Evolutionary conservation across 305 asterid species (phyloP), one percentile per base, ranked within the genome.

Genomic region (Solanum chacoense): DNA sequence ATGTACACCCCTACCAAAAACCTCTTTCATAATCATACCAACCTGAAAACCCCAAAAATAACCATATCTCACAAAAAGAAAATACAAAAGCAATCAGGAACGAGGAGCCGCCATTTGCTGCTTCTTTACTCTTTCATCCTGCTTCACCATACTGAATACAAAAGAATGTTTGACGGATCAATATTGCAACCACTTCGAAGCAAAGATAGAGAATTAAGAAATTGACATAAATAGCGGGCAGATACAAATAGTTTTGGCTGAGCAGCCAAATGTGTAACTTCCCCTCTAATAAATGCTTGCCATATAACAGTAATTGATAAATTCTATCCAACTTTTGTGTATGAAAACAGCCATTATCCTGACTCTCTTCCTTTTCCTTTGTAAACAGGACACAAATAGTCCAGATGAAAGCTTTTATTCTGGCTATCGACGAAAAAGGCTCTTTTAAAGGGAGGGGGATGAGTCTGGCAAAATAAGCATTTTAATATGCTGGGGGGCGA

Each of bases 51-150:
- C 29, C 42, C 86, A 31, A 83, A 45, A 18, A 40, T 45, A 81
- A 45, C 7, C 38, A 42, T 8, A 32, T 42, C 69, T 45, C 59
- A 24, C 24, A 38, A 67, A 81, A 71, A 28, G 40, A 26, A 24
- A 71, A 26, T 3, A 20, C 74, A 8, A 29, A 71, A 84, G 63
- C n/a, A 75, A 88, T 94, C 91, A 95, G 79, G 93, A 94, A 31
- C 98, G 97, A 87, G 99, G 99, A 11, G 99, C 98, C 63, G 96
- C 95, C 99, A 97, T 94, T 88, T 97, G 99, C 94, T 96, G 99
- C 94, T 97, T 97, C 96, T 96, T 97, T 88, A 97, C 93, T 93
- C 93, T 95, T 55, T 93, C 98, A 63, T 96, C 98, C 77, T 94
- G 90, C 90, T 92, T 95, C 92, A 97, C 99, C 98, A 95, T 95